Evolutionary conservation across 305 asterid species (phyloP).

Genomic region (Fraxinus greggii): DNA sequence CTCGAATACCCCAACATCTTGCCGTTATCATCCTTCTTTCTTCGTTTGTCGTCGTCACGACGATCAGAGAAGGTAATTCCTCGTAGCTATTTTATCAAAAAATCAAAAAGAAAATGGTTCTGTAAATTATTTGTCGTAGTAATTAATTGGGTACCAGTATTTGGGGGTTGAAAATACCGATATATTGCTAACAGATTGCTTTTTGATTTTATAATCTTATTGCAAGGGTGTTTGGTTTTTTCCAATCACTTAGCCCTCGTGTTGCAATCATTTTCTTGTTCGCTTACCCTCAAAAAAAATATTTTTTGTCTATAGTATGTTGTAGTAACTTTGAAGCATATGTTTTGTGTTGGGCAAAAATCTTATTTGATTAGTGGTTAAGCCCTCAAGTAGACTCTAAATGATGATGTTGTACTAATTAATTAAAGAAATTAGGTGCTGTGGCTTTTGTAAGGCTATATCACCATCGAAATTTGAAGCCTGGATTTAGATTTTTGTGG

Average conservation of each 20-base stretch:
- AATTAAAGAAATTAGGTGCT: not conserved
- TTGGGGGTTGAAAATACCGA: not conserved
- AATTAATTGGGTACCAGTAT: not conserved
- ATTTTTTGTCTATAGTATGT: not conserved
- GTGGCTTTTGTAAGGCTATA: not conserved
- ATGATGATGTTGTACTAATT: not conserved
- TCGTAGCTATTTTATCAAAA: not conserved
- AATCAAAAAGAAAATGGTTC: not conserved
- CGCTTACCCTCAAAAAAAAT: not conserved
- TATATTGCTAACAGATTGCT: not conserved
- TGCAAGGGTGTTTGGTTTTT: not conserved
- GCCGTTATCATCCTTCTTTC: conserved; percentile 85
- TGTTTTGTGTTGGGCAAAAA: not conserved
- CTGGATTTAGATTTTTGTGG: conserved; percentile 10
- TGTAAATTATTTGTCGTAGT: not conserved
- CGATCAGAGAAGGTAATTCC: conserved; percentile 74
- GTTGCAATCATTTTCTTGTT: not conserved
- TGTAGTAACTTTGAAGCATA: not conserved
- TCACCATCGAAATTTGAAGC: not conserved
- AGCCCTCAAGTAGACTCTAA: not conserved
- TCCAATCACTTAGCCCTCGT: not conserved
- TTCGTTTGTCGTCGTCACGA: conserved; percentile 97
- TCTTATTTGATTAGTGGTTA: not conserved
- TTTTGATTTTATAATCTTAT: conserved; percentile 17
- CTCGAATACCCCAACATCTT: conserved; percentile 54